A percentile compares a stretch with the other conserved stretches of the same genome.
phyloP scores from a whole-genome alignment of 2,329 filamentous ascomycete species.

The Fusarium sulawesiense region DNA sequence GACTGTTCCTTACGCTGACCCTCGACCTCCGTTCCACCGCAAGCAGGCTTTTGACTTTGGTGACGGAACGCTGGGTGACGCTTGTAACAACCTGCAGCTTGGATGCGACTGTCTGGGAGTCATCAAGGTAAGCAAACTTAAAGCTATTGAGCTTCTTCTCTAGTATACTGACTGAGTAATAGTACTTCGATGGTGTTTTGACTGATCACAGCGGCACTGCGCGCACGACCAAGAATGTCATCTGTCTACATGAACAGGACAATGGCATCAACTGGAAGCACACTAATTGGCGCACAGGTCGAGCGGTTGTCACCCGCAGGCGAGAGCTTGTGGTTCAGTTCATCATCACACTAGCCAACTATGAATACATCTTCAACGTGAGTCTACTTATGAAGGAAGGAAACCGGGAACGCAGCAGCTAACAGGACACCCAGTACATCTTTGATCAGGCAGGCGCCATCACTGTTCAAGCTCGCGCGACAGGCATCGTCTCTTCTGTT shows the following conservation, averaged over 20 bases:
- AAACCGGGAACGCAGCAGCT: background rate
- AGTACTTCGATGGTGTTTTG: constrained; percentile 54
- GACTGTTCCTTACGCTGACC: constrained; percentile 74
- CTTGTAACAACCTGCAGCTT: constrained; percentile 73
- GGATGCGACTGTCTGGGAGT: constrained; percentile 77
- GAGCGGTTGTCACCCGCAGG: constrained; percentile 69
- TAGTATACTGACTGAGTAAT: background rate
- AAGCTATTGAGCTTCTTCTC: accelerated
- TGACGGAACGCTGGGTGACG: constrained; percentile 72
- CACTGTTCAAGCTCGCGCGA: constrained; percentile 71
- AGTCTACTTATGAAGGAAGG: accelerated
- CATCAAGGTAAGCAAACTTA: constrained; percentile 54
- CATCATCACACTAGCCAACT: constrained; percentile 76
- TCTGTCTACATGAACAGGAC: constrained; percentile 78
- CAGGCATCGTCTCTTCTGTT: constrained; percentile 71
- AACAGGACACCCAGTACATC: constrained; percentile 49
- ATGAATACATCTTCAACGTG: constrained; percentile 68
- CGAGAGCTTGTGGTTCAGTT: constrained; percentile 75
- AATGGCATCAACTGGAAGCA: constrained; percentile 79
- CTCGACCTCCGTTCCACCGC: constrained; percentile 69
- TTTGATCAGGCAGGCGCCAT: constrained; percentile 73
- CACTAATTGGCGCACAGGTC: constrained; percentile 72
- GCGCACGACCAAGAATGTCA: constrained; percentile 62
- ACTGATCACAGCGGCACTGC: constrained; percentile 45
- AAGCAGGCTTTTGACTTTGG: constrained; percentile 79